A percentile compares a stretch with the other conserved stretches of the same genome.
Conservation (phyloP, 2,329 filamentous ascomycete genomes). For the Fusarium acutatum region DNA sequence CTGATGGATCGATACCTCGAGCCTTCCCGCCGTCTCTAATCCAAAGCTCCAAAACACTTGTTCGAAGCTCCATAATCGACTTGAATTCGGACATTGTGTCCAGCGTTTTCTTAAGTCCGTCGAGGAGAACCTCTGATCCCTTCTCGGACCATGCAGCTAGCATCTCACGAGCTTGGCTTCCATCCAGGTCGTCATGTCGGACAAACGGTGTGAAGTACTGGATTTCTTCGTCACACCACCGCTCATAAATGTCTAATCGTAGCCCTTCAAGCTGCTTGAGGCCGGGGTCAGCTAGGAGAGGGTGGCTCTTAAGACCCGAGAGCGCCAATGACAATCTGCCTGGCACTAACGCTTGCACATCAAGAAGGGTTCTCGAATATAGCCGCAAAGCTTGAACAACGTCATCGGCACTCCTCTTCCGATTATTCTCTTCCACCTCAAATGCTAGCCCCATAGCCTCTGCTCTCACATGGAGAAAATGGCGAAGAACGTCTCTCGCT, state of each 20-base stretch:
- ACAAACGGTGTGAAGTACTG: conserved; percentile 88
- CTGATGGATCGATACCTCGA: conserved; percentile 71
- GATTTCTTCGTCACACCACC: conserved; percentile 85
- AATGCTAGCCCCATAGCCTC: conserved; percentile 73
- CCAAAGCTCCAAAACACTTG: conserved; percentile 77
- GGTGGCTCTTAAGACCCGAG: conserved; percentile 71
- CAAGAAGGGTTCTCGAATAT: conserved; percentile 79
- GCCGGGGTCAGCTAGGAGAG: conserved; percentile 75
- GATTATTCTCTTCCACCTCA: conserved; percentile 56
- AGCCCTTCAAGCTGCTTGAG: conserved; percentile 74
- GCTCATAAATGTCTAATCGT: conserved; percentile 78
- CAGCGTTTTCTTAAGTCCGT: conserved; percentile 69
- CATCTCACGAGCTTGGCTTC: conserved; percentile 66
- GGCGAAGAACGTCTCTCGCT: conserved; percentile 77
- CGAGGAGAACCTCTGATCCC: conserved; percentile 66
- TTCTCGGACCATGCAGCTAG: conserved; percentile 70
- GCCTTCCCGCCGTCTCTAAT: conserved; percentile 72
- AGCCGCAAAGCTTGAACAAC: conserved; percentile 74
- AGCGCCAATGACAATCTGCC: conserved; percentile 75
- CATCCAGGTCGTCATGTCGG: conserved; percentile 78
- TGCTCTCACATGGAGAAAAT: conserved; percentile 79
- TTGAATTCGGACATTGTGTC: conserved; percentile 71
- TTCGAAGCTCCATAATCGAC: conserved; percentile 74
- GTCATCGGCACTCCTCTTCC: conserved; percentile 52
- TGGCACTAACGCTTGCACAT: conserved; percentile 80